Base-by-base conservation (phyloP, 2,329 filamentous ascomycete species). In the Delphinella strobiligena region DNA sequence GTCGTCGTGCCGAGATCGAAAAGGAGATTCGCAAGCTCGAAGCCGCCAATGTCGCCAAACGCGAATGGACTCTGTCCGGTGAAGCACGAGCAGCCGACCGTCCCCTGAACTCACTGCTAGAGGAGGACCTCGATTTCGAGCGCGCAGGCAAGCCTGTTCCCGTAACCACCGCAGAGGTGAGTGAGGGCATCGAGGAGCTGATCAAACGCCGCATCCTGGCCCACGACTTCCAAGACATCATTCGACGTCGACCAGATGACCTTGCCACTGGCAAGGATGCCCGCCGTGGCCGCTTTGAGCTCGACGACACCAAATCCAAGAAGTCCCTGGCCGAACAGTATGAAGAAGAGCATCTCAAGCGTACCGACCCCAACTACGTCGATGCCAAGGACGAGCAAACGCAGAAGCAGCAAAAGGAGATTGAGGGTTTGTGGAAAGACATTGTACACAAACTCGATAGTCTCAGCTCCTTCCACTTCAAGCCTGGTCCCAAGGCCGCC, bases 101-200 rank as follows among this genome's bases (percentile, higher is more conserved):
- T 27, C 91, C 91, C 0, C 58, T 86, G 39, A 96, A 98, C 65
- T 95, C 89, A 1, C 72, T 98, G 2, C 75, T 98, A 1, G 88
- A 96, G 56, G 78, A 96, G 63, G 87, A 96, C 52, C 73, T 98
- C 18, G 89, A 96, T 49, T 98, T 96, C 55, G 91, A 98, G 63
- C 79, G 93, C 52, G 78, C 85, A 16, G 91, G 91, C 54, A 98
- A 96, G 60, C 89, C 91, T 1, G 82, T 96, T 1, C 86, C 89
- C 1, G 83, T 96, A 45, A 87, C 95, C 57, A 96, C 91, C 0
- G 80, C 84, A 31, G 88, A 95, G 59, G 72, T 93, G 31, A 93
- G 79, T 39, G 88, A 95, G 59, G 79, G 80, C 51, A 93, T 98
- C 42, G 91, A 98, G 61, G 81, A 84, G 24, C 74, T 98, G 43